These are phyloP conservation scores for Aschersonia sp. DNA, from an alignment of 2,329 filamentous ascomycete species.

Conservation along the genomic window DNA sequence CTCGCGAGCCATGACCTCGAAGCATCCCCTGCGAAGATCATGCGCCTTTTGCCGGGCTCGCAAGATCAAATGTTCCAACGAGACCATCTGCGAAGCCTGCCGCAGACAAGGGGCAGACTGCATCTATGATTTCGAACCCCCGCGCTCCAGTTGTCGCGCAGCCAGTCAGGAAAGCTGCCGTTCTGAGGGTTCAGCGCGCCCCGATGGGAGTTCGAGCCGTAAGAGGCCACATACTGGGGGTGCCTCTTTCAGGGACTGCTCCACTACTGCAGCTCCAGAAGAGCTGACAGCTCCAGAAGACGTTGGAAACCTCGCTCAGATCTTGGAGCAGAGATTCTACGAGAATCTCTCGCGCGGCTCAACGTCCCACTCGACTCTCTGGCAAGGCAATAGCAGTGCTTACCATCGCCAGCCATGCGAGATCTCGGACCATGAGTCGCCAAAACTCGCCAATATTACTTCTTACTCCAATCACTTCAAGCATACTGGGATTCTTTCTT, in stretches of 20 bases:
- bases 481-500: slow-evolving; percentile 13
- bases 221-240: slow-evolving; percentile 7
- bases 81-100: slow-evolving; percentile 21
- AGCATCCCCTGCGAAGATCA: slow-evolving; percentile 8
- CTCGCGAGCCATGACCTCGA: not conserved
- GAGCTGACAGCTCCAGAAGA: slow-evolving; percentile 7
- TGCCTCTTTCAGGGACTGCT: not conserved
- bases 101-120: slow-evolving; percentile 20
- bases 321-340: slow-evolving; percentile 15
- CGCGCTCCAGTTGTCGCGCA: slow-evolving; percentile 14
- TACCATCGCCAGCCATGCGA: not conserved
- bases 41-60: slow-evolving; percentile 22
- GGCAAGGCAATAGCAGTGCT: not conserved
- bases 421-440: slow-evolving; percentile 1
- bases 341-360: slow-evolving; percentile 12
- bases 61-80: slow-evolving; percentile 24
- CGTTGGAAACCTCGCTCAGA: slow-evolving; percentile 13
- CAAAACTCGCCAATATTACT: slow-evolving; percentile 7
- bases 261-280: slow-evolving; percentile 6
- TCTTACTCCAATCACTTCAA: slow-evolving; percentile 1
- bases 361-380: slow-evolving; percentile 4
- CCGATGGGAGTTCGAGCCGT: slow-evolving; percentile 7
- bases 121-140: slow-evolving; percentile 22
- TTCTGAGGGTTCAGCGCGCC: not conserved
- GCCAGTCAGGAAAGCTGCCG: slow-evolving; percentile 10